phyloP scores from a whole-genome alignment of 2,329 filamentous ascomycete species.

The Fusarium xylarioides region DNA sequence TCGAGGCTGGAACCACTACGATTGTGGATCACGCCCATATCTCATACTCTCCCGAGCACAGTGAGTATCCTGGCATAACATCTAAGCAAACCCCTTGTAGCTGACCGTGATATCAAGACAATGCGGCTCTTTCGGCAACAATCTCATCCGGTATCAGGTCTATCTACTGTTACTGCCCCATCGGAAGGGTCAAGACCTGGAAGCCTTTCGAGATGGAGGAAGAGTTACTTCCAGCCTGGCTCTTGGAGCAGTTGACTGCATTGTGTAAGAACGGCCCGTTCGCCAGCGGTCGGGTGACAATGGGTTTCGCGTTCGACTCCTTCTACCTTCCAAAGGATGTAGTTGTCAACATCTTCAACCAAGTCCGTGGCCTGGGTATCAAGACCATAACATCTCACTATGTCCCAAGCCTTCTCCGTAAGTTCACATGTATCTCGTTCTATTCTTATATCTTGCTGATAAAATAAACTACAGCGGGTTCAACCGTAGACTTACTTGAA shows the following conservation, averaged over 20 bases:
- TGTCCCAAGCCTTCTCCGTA: neutral
- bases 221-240: neutral
- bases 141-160: slow-evolving; percentile 11
- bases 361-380: neutral
- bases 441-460: rapidly evolving
- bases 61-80: neutral
- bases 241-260: neutral
- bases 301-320: slow-evolving; percentile 15
- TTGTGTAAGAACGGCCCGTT: neutral
- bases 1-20: slow-evolving; percentile 6
- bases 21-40: slow-evolving; percentile 4
- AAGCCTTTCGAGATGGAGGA: neutral
- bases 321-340: slow-evolving; percentile 11
- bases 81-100: rapidly evolving
- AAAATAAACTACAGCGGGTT: neutral
- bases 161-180: slow-evolving; percentile 5
- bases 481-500: neutral
- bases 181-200: neutral
- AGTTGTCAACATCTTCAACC: neutral
- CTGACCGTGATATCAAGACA: neutral
- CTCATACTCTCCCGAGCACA: slow-evolving; percentile 2
- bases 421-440: rapidly evolving
- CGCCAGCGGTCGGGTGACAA: neutral
- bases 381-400: slow-evolving; percentile 16
- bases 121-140: neutral